Percentiles rank a stretch among this genome's conserved stretches.
phyloP scores from a whole-genome alignment of 2,329 filamentous ascomycete species.

The Curvularia sp. region DNA sequence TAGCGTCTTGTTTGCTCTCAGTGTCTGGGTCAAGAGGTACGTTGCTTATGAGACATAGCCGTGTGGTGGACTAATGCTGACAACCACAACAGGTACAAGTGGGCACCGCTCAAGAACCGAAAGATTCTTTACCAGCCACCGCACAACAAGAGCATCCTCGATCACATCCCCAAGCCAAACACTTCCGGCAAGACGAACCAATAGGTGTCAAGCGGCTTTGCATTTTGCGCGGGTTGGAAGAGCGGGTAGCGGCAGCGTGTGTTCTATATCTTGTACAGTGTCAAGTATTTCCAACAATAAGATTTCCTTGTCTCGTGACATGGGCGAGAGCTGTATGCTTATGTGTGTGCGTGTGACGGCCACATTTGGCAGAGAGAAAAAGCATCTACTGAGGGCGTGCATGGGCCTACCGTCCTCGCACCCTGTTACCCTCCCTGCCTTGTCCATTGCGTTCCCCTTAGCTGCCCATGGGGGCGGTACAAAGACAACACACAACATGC shows the following conservation, averaged over 20 bases:
- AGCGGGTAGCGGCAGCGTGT: slow-evolving; percentile 39
- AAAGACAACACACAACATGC: neutral
- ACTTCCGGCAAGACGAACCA: slow-evolving; percentile 45
- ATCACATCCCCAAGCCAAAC: slow-evolving; percentile 44
- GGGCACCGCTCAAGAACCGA: slow-evolving; percentile 92
- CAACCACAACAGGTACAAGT: slow-evolving; percentile 76
- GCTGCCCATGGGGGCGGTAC: neutral
- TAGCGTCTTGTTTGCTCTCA: slow-evolving; percentile 80
- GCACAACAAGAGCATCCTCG: slow-evolving; percentile 39
- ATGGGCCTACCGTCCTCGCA: neutral
- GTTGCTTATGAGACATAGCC: slow-evolving; percentile 16
- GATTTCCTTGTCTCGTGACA: slow-evolving; percentile 27
- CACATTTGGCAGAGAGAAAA: neutral
- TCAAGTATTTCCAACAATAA: slow-evolving; percentile 48
- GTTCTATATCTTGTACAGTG: slow-evolving; percentile 52
- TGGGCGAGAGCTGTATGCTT: neutral
- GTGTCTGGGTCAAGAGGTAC: slow-evolving; percentile 93
- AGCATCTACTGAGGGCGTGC: neutral
- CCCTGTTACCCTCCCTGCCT: neutral
- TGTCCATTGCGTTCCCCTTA: neutral
- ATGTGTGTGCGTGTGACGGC: neutral
- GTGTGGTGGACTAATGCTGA: slow-evolving; percentile 33
- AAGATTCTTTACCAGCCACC: slow-evolving; percentile 91
- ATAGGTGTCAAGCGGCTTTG: slow-evolving; percentile 30
- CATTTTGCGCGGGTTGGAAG: slow-evolving; percentile 28